Percentiles rank a stretch among this genome's conserved stretches.
phyloP scores from a whole-genome alignment of 1,284 basidiomycete species.

The Tremellales sp. region DNA sequence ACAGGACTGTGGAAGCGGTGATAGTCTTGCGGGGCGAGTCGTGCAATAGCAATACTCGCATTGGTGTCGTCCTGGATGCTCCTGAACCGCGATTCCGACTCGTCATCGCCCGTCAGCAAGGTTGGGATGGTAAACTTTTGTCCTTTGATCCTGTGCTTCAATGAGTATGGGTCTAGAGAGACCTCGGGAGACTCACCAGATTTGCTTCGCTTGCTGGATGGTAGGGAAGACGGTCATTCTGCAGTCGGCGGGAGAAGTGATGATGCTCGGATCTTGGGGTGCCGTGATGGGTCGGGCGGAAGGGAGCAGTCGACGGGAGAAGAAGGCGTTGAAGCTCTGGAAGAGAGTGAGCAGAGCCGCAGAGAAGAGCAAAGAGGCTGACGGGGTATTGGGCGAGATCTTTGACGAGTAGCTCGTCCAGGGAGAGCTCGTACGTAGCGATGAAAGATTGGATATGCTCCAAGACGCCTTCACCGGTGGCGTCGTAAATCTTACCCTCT shows the following conservation, averaged over 20 bases:
- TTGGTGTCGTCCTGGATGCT: conserved; percentile 29
- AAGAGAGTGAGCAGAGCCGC: conserved; percentile 7
- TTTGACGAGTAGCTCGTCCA: conserved; percentile 63
- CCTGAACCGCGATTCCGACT: conserved; percentile 53
- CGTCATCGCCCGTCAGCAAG: conserved; percentile 56
- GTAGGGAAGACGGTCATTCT: conserved; percentile 65
- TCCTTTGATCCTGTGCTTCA: conserved; percentile 64
- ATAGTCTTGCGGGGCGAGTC: conserved; percentile 76
- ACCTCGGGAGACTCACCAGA: conserved; percentile 58
- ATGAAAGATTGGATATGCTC: conserved; percentile 68
- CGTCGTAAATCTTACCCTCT: conserved; percentile 50
- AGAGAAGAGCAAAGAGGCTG: conserved; percentile 10
- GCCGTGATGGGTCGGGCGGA: conserved; percentile 64
- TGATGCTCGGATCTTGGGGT: conserved; percentile 54
- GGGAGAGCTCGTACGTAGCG: conserved; percentile 62
- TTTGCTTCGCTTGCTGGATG: conserved; percentile 59
- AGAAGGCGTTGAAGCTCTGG: conserved; percentile 76
- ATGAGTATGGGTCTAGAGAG: background rate
- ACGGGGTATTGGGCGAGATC: conserved; percentile 59
- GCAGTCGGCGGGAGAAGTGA: conserved; percentile 71
- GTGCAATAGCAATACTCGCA: conserved; percentile 36
- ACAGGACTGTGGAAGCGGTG: conserved; percentile 79
- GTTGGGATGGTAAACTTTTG: conserved; percentile 63
- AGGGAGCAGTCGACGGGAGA: conserved; percentile 63
- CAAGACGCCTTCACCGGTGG: conserved; percentile 41